phyloP scores from a whole-genome alignment of 2,329 filamentous ascomycete genomes.

The Didymellaceae sp. region DNA sequence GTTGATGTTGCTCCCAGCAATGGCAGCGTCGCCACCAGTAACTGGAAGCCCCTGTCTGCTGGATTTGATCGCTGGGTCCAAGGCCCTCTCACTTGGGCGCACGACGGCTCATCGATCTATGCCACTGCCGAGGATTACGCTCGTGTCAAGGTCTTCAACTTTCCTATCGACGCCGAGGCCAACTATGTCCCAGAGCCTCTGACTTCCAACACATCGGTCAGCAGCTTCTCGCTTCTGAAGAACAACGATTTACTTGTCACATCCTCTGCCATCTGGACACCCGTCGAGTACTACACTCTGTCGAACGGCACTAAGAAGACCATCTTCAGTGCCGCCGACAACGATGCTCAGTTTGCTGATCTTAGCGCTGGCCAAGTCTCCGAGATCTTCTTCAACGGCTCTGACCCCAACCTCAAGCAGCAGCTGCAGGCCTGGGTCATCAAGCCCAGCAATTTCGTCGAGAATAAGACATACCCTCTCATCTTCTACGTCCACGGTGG shows the following conservation, averaged over 20 bases:
- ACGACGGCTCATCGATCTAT: slow-evolving; percentile 42
- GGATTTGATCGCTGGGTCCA: slow-evolving; percentile 42
- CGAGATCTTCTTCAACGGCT: slow-evolving; percentile 75
- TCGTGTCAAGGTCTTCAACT: slow-evolving; percentile 61
- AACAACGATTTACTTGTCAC: slow-evolving; percentile 59
- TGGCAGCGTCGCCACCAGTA: slow-evolving; percentile 32
- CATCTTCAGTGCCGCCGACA: slow-evolving; percentile 67
- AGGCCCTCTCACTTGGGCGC: slow-evolving; percentile 39
- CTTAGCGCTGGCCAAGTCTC: slow-evolving; percentile 67
- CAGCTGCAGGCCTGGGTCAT: slow-evolving; percentile 72
- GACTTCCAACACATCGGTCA: slow-evolving; percentile 51
- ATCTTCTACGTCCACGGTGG: slow-evolving; percentile 83
- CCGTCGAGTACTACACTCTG: slow-evolving; percentile 40
- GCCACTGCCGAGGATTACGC: slow-evolving; percentile 45
- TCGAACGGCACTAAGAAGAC: slow-evolving; percentile 43
- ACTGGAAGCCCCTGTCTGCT: slow-evolving; percentile 40
- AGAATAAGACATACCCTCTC: slow-evolving; percentile 76
- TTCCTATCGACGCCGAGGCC: slow-evolving; percentile 64
- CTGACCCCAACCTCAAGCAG: slow-evolving; percentile 59
- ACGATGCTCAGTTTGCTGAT: slow-evolving; percentile 69
- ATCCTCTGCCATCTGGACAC: slow-evolving; percentile 42
- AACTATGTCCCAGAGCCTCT: slow-evolving; percentile 51
- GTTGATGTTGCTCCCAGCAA: slow-evolving; percentile 35
- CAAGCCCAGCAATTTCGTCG: slow-evolving; percentile 68
- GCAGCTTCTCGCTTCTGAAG: slow-evolving; percentile 61